Base-by-base conservation (phyloP, 73 alveolate species). In the Paramecium sonneborni region DNA sequence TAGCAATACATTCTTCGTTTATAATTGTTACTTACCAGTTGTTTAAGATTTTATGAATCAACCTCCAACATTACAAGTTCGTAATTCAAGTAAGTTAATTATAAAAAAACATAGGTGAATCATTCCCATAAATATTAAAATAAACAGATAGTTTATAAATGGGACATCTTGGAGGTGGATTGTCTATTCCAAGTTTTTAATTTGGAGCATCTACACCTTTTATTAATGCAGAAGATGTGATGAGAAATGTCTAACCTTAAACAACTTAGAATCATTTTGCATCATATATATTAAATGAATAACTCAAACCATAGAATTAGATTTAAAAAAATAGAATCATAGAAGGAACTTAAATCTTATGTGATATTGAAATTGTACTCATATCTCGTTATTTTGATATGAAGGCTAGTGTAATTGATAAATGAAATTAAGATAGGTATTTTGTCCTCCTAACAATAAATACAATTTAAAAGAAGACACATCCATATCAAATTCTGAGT, bases 361-460 rank as follows among this genome's bases (percentile, higher is more conserved):
- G 90, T 79, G 90, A 79, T 28, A 24, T 79, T 38, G 90, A 79
- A 62, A 43, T 79, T 8, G 46, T 79, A 5, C 69, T 79, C 14
- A 79, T 79, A 0, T 79, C 90, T 43, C 44, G 90, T 30, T 79
- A 79, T 44, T 79, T 79, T 46, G 90, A 79, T 44, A 79, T 79
- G 26, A 79, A 79, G n/a, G 23, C 87, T 2, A 15, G 20, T 37
- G 87, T 74, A 74, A 30, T 43, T 38, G 46, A 23, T 30, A 41
- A 10, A 2, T 28, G 21, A 12, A 20, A 74, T 37, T 12, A 21
- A 79, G 8, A 5, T 79, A 79, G 72, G 76, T 79, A 44, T 79
- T 79, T 21, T 79, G 90, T 24, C 56, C 90, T 41, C 90, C 90
- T 14, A 79, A 79, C 30, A 79, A 26, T 15, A 79, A 79, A 39